phyloP scores from a whole-genome alignment of 164 flowering plant species.

The Nymphaea thermarum region DNA sequence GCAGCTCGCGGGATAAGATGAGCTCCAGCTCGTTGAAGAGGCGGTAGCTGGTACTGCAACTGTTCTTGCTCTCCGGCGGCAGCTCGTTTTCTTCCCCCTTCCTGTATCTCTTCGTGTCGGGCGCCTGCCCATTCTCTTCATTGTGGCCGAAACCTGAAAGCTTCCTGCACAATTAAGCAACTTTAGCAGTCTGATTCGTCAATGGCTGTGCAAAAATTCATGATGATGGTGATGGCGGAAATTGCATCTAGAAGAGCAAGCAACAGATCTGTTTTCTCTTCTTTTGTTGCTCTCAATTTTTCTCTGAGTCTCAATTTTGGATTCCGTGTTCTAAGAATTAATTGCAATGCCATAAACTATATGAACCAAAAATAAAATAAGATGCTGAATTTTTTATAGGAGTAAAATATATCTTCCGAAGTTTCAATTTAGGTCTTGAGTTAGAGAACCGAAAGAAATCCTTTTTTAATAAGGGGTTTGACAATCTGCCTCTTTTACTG shows the following conservation, averaged over 20 bases:
- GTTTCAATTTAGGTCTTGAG: neutral
- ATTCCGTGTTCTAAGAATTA: too few relatives aligned
- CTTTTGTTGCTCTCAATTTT: neutral
- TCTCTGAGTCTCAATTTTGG: too few relatives aligned
- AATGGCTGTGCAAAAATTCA: too few relatives aligned
- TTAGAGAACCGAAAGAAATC: too few relatives aligned
- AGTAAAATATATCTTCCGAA: neutral
- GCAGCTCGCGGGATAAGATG: conserved; percentile 1
- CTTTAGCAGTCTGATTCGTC: too few relatives aligned
- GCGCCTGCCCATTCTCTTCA: too few relatives aligned
- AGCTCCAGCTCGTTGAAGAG: neutral
- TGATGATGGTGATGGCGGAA: too few relatives aligned
- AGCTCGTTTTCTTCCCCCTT: neutral
- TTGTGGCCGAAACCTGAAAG: neutral
- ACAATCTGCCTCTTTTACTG: too few relatives aligned
- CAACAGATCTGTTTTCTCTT: neutral
- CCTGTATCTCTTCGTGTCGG: neutral
- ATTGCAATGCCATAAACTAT: too few relatives aligned
- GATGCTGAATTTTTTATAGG: neutral
- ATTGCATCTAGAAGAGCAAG: too few relatives aligned
- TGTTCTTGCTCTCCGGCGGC: neutral
- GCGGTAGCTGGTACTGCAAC: neutral
- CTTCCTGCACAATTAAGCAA: neutral
- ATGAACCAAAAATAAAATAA: too few relatives aligned
- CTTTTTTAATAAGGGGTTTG: too few relatives aligned